Evolutionary conservation across 1,284 basidiomycete species (phyloP).

Genomic region (Takashimella koratensis): DNA sequence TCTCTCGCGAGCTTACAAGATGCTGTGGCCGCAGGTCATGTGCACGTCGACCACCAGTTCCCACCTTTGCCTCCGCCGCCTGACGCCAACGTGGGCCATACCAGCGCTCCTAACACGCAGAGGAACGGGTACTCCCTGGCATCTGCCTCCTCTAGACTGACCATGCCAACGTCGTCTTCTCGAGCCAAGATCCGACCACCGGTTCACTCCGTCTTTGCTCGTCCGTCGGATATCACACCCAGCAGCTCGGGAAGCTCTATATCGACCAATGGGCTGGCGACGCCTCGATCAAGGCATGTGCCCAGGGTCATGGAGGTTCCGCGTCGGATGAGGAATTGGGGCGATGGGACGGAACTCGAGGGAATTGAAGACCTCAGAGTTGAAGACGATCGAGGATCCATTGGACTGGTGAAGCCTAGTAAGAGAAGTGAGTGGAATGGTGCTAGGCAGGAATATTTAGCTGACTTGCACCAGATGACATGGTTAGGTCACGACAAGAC

Average conservation of each 20-base stretch:
- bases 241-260: conserved; percentile 15
- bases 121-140: neutral
- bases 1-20: conserved; percentile 41
- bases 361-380: conserved; percentile 83
- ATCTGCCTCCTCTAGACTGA: conserved; percentile 56
- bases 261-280: conserved; percentile 9
- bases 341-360: conserved; percentile 91
- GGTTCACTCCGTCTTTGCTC: conserved; percentile 65
- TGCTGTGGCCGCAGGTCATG: conserved; percentile 21
- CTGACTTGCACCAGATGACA: conserved; percentile 22
- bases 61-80: neutral
- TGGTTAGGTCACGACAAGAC: conserved; percentile 22
- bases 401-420: conserved; percentile 15
- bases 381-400: conserved; percentile 59
- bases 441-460: too few relatives aligned
- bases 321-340: conserved; percentile 68
- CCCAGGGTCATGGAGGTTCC: conserved; percentile 69
- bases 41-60: conserved; percentile 10
- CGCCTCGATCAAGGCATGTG: conserved; percentile 32
- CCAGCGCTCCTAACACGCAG: neutral
- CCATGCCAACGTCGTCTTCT: conserved; percentile 72
- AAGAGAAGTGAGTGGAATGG: conserved; percentile 13
- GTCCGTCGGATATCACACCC: conserved; percentile 34
- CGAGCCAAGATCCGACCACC: conserved; percentile 67
- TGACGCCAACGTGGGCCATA: neutral